Conservation (phyloP, 371 early-diverging fungal genomes). For the Mucor indicus region DNA sequence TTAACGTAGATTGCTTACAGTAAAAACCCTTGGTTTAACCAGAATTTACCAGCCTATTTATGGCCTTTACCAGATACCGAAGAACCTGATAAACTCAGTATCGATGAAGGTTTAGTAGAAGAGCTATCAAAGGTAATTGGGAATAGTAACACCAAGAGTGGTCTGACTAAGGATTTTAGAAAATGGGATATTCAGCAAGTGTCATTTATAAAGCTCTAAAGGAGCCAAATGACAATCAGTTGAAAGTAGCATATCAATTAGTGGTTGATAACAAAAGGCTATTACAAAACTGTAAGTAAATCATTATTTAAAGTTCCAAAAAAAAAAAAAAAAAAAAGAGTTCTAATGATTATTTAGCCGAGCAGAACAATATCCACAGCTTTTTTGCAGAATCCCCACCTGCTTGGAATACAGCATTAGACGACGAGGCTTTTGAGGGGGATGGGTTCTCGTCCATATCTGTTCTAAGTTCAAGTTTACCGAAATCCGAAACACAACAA, state of each 20-base stretch:
- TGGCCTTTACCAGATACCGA: constrained; percentile 68
- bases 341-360: constrained; percentile 18
- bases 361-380: constrained; percentile 55
- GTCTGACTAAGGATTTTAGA: constrained; percentile 29
- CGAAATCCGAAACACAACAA: constrained; percentile 41
- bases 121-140: constrained; percentile 74
- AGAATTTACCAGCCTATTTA: constrained; percentile 87
- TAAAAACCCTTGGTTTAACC: constrained; percentile 89
- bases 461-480: constrained; percentile 66
- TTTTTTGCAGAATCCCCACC: constrained; percentile 66
- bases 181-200: constrained; percentile 74
- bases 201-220: constrained; percentile 70
- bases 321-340: background rate
- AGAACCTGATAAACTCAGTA: constrained; percentile 55
- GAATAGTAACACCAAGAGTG: too few relatives aligned
- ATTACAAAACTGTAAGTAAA: constrained; percentile 64
- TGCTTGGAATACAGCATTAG: constrained; percentile 55
- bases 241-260: constrained; percentile 93
- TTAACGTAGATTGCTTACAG: too few relatives aligned
- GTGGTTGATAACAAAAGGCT: constrained; percentile 82
- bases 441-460: constrained; percentile 58
- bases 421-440: constrained; percentile 19
- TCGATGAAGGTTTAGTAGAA: constrained; percentile 74
- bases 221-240: constrained; percentile 81
- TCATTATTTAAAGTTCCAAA: too few relatives aligned